These are phyloP conservation scores for Beauveria varroae DNA, from an alignment of 2,329 filamentous ascomycete species.

Conservation along the genomic window DNA sequence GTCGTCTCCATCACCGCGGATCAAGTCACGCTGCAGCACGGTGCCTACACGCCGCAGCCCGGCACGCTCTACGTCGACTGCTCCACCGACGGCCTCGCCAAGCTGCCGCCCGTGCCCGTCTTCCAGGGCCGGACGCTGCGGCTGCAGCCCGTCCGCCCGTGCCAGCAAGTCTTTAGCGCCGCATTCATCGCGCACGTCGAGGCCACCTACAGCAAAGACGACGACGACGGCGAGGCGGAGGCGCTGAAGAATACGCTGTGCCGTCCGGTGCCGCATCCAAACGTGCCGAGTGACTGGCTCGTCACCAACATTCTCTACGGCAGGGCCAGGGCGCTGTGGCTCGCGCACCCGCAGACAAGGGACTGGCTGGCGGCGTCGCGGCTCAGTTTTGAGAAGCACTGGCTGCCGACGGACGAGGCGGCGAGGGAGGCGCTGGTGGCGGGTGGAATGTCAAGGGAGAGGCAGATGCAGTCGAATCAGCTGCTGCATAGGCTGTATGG, in stretches of 20 bases:
- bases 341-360: background rate
- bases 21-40: background rate
- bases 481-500: background rate
- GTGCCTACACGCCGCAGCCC: background rate
- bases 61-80: conserved; percentile 3
- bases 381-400: background rate
- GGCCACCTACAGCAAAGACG: background rate
- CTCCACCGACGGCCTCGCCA: conserved; percentile 1
- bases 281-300: background rate
- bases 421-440: background rate
- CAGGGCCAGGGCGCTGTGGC: background rate
- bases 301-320: background rate
- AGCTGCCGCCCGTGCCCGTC: background rate
- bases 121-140: conserved; percentile 1
- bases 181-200: conserved; percentile 9
- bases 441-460: background rate
- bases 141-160: conserved; percentile 3
- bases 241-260: background rate
- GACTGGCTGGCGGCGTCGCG: background rate
- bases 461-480: background rate
- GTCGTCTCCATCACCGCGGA: conserved; percentile 9
- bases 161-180: conserved; percentile 2
- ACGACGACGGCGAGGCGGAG: background rate
- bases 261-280: background rate
- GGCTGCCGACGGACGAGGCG: background rate